These are phyloP conservation scores for Dryas drummondii DNA, from an alignment of 306 rosid species.

Conservation along the genomic window DNA sequence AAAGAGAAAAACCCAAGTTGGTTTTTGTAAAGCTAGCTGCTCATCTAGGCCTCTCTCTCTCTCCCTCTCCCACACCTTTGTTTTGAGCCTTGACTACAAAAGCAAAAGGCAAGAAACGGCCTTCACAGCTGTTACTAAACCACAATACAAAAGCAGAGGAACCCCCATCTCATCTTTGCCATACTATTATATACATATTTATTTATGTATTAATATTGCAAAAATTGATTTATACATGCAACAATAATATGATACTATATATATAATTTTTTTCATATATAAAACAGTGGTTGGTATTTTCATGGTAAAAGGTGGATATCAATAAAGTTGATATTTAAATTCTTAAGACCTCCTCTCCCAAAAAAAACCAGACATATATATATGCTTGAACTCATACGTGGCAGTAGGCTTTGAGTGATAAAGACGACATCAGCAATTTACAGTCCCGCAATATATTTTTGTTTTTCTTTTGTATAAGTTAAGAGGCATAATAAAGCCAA, in stretches of 20 bases:
- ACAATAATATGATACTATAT: background rate
- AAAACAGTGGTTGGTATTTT: constrained; percentile 19
- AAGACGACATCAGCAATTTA: constrained; percentile 41
- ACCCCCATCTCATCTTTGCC: constrained; percentile 27
- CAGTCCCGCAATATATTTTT: constrained; percentile 2
- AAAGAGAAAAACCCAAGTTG: constrained; percentile 28
- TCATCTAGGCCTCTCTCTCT: constrained; percentile 24
- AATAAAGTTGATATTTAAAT: background rate
- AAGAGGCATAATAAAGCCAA: constrained; percentile 24
- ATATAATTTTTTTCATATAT: background rate
- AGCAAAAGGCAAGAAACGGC: constrained; percentile 80
- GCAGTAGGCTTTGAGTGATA: constrained; percentile 39
- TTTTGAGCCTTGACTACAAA: constrained; percentile 76
- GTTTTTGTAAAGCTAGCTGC: constrained; percentile 32
- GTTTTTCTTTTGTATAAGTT: background rate
- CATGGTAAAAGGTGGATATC: constrained; percentile 18
- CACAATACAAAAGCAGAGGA: constrained; percentile 40
- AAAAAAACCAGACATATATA: background rate
- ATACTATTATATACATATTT: constrained; percentile 1
- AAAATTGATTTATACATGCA: background rate
- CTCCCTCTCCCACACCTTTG: constrained; percentile 46
- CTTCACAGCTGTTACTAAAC: constrained; percentile 56
- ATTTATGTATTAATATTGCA: background rate
- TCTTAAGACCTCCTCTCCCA: background rate
- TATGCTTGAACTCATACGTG: background rate